phyloP scores from a whole-genome alignment of 371 early-diverging fungal species.

The Apophysomyces ossiformis region DNA sequence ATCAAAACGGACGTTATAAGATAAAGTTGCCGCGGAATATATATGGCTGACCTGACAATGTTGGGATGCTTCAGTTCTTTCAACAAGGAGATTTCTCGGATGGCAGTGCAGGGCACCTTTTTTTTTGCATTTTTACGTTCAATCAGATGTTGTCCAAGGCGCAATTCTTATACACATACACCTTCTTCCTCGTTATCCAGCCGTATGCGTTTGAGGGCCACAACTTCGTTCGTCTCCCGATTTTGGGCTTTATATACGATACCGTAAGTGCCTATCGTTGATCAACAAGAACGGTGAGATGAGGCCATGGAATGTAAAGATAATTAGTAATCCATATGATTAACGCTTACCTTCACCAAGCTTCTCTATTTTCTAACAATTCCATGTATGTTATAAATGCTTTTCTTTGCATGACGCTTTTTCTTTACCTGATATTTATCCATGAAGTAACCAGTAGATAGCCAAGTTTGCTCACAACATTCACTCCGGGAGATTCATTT shows the following conservation, averaged over 20 bases:
- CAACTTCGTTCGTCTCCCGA: slow-evolving; percentile 89
- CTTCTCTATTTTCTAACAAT: slow-evolving; percentile 86
- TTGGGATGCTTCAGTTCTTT: slow-evolving; percentile 95
- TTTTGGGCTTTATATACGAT: slow-evolving; percentile 98
- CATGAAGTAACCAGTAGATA: slow-evolving; percentile 40
- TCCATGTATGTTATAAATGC: not conserved
- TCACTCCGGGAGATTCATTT: no score
- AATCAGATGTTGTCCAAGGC: slow-evolving; percentile 5
- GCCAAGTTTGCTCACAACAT: not conserved
- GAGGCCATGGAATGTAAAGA: not conserved
- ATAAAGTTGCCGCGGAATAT: not conserved
- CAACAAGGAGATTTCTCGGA: slow-evolving; percentile 98
- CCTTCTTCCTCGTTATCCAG: slow-evolving; percentile 97
- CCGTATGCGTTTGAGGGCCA: slow-evolving; percentile 98
- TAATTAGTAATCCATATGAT: not conserved
- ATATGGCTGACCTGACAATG: slow-evolving; percentile 75
- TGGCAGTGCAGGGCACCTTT: slow-evolving; percentile 94
- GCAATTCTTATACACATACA: slow-evolving; percentile 40
- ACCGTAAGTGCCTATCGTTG: slow-evolving; percentile 89
- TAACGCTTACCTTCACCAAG: slow-evolving; percentile 78
- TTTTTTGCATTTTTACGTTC: slow-evolving; percentile 17
- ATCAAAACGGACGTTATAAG: slow-evolving; percentile 5
- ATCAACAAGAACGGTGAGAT: slow-evolving; percentile 2
- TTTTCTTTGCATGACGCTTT: not conserved
- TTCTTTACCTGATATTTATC: slow-evolving; percentile 78